Conservation (phyloP, 1,284 basidiomycete species). For the Polyporus tsugae region DNA sequence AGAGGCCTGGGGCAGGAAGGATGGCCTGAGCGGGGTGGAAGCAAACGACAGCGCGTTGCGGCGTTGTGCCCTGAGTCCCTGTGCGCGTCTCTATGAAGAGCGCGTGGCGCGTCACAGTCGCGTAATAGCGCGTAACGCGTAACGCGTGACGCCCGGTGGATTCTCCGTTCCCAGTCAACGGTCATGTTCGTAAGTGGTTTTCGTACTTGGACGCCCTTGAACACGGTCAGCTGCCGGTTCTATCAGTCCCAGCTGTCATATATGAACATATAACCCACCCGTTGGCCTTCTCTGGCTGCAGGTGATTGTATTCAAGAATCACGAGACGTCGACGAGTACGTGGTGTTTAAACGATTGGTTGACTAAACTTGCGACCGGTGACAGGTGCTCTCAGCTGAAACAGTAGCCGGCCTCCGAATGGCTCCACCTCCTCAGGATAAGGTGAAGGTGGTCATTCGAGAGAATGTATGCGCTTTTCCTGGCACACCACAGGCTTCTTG, state of each 20-base stretch:
- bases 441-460: neutral
- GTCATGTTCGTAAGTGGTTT: neutral
- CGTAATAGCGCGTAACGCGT: slow-evolving; percentile 1
- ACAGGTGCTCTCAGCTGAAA: neutral
- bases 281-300: neutral
- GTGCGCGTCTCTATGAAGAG: neutral
- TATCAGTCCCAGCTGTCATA: neutral
- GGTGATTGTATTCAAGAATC: neutral
- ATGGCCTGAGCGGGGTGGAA: neutral
- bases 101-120: neutral
- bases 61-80: no score
- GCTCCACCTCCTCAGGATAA: slow-evolving; percentile 2
- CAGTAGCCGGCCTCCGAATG: neutral
- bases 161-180: neutral
- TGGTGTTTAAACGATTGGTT: neutral
- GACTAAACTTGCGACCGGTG: neutral
- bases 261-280: neutral
- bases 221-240: neutral
- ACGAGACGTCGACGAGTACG: neutral
- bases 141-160: slow-evolving; percentile 3
- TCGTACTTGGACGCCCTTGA: neutral
- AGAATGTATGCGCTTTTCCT: neutral
- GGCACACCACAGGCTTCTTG: neutral
- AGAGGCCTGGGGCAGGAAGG: neutral
- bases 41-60: neutral